Evolutionary conservation across 495 filamentous ascomycete species (phyloP), one percentile per base, ranked within the genome.

Genomic region (Mytilinidion resinicola): DNA sequence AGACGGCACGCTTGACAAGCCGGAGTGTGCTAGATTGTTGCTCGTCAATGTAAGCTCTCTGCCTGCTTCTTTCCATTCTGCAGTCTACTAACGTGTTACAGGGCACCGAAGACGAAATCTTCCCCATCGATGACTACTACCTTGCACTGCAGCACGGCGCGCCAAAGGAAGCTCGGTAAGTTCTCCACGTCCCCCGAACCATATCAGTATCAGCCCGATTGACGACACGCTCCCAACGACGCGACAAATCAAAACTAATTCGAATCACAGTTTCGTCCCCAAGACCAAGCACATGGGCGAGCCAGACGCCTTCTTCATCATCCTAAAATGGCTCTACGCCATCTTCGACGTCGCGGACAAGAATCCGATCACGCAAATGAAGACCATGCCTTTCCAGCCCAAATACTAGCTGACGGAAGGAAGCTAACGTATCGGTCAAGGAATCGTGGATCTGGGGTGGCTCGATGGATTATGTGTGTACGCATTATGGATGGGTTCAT

Each of bases 71-170:
- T 53, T 30, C 1, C 37, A 34, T 25, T 39, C n/a, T 15, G 9
- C 41, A 36, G 19, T 10, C 51, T 55, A 46, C 66, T 68, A 38
- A 69, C 59, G 25, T 38, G 1, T n/a, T 36, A 15, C 14, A 86
- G 83, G 86, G 87, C 11, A 81, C 79, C 9, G 74, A 80, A 36
- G 86, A 89, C 59, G 86, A 85, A 8, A 76, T 90, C 47, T 87
- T 88, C 72, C 88, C 88, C 0, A 86, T 91, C 56, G 87, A 90
- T 62, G 87, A 91, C 68, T 90, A 71, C 78, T 58, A 82, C 81
- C 67, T 72, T 83, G 62, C 73, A 82, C 78, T 88, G 56, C 83
- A 87, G 66, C 80, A 89, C 59, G 87, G 87, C 11, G 77, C 77
- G 55, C 82, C 84, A 33, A 92, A 91, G 74, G 88, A 91, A 69